Conservation (phyloP, 306 rosid species). For the Dalbergia oliveri region DNA sequence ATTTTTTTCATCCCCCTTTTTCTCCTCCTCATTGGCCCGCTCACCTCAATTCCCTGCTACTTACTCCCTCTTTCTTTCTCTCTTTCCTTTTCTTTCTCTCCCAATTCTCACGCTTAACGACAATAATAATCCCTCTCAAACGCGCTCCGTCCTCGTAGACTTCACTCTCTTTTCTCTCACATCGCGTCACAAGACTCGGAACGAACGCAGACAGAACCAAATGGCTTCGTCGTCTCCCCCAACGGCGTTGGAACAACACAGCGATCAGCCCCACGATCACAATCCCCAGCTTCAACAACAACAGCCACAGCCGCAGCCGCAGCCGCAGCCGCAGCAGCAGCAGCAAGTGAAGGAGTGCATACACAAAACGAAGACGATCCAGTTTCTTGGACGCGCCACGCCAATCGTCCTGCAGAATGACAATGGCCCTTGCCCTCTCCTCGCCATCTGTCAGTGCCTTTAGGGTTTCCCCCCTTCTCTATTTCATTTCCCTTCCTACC, state of each 20-base stretch:
- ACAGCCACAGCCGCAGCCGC: slow-evolving; percentile 8
- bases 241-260: not conserved
- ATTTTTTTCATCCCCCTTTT: no score
- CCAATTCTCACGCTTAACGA: no score
- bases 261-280: slow-evolving; percentile 17
- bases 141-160: not conserved
- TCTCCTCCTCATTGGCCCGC: not conserved
- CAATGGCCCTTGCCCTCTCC: slow-evolving; percentile 99
- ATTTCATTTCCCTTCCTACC: slow-evolving; percentile 34
- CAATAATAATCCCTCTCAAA: no score
- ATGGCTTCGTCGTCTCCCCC: slow-evolving; percentile 44
- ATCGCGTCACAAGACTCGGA: not conserved
- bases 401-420: slow-evolving; percentile 97
- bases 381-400: slow-evolving; percentile 87
- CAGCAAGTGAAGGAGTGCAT: slow-evolving; percentile 65
- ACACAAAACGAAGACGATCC: slow-evolving; percentile 86
- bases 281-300: slow-evolving; percentile 18
- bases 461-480: slow-evolving; percentile 48
- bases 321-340: not conserved
- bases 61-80: not conserved
- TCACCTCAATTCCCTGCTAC: not conserved
- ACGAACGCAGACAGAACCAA: not conserved
- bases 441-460: slow-evolving; percentile 84
- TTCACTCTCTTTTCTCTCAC: not conserved
- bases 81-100: not conserved